These are phyloP conservation scores for Hansenula lynferdii DNA, from an alignment of 1,139 yeast species.

Conservation along the genomic window DNA sequence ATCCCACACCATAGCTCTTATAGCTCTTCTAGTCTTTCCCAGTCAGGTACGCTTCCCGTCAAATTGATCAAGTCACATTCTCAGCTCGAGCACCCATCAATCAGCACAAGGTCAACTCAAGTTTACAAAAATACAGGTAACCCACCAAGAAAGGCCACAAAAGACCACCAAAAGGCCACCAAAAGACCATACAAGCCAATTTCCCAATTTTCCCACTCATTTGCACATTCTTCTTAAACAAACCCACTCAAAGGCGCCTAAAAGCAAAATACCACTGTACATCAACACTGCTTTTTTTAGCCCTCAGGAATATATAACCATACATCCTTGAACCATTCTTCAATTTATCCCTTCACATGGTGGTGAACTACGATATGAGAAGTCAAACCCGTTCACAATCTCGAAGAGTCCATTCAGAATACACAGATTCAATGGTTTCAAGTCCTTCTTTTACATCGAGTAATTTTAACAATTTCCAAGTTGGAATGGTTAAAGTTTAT, in stretches of 20 bases:
- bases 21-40: too few relatives aligned
- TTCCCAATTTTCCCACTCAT: neutral
- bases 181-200: neutral
- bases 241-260: neutral
- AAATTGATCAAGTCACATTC: neutral
- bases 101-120: too few relatives aligned
- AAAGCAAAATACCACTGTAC: too few relatives aligned
- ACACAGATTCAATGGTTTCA: neutral
- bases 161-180: too few relatives aligned
- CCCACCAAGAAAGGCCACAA: too few relatives aligned
- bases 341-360: too few relatives aligned
- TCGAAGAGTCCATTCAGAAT: neutral
- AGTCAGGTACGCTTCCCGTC: neutral
- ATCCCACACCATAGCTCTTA: neutral
- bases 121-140: too few relatives aligned
- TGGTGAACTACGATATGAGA: neutral
- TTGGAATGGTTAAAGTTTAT: conserved; percentile 1
- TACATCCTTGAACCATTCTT: too few relatives aligned
- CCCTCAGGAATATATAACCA: too few relatives aligned
- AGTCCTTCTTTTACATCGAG: neutral
- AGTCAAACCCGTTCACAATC: neutral
- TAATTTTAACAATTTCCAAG: conserved; percentile 1
- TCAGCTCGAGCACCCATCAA: too few relatives aligned
- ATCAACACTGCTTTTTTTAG: too few relatives aligned
- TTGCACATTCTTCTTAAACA: neutral